Conservation (phyloP, 2,329 filamentous ascomycete genomes). For the Fusarium concolor region DNA sequence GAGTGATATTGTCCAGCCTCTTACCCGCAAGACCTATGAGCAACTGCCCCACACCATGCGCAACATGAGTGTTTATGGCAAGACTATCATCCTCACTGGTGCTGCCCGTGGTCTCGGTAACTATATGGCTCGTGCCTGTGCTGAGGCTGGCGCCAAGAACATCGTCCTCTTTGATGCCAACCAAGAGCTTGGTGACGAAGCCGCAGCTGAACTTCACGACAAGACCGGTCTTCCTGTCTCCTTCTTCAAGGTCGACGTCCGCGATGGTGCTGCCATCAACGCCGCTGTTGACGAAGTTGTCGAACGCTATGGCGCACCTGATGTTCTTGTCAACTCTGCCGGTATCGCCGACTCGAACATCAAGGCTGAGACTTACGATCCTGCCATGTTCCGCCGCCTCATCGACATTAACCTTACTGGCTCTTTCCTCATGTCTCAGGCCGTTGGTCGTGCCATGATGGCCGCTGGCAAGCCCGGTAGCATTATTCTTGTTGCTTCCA, state of each 20-base stretch:
- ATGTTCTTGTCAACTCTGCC: constrained; percentile 83
- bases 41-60: constrained; percentile 73
- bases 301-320: constrained; percentile 74
- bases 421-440: constrained; percentile 80
- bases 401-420: constrained; percentile 87
- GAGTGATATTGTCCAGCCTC: constrained; percentile 62
- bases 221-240: constrained; percentile 79
- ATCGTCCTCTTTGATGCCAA: constrained; percentile 83
- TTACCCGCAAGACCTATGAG: constrained; percentile 65
- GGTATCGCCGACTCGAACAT: constrained; percentile 88
- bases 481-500: constrained; percentile 81
- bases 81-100: constrained; percentile 79
- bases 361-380: constrained; percentile 81
- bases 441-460: constrained; percentile 80
- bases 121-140: constrained; percentile 81
- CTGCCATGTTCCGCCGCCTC: constrained; percentile 79
- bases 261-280: constrained; percentile 76
- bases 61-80: constrained; percentile 76
- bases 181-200: constrained; percentile 77
- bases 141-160: constrained; percentile 79
- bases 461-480: constrained; percentile 75
- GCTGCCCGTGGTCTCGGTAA: constrained; percentile 82
- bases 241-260: constrained; percentile 84
- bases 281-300: constrained; percentile 75
- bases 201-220: constrained; percentile 75